A percentile compares a stretch with the other conserved stretches of the same genome.
phyloP scores from a whole-genome alignment of 192 early-diverging fungal species.

The Gigaspora rosea region DNA sequence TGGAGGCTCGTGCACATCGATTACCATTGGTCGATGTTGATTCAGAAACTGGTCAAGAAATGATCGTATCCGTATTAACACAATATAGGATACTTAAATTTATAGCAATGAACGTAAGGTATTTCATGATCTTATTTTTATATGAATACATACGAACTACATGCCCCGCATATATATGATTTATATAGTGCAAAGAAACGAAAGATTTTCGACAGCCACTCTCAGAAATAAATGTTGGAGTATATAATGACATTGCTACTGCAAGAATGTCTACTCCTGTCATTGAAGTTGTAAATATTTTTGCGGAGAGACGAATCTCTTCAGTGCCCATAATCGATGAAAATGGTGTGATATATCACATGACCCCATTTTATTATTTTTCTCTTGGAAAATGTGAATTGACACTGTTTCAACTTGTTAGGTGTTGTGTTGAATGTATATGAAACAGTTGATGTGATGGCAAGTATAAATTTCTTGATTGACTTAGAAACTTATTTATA shows the following conservation, averaged over 20 bases:
- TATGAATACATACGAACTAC: too few species aligned
- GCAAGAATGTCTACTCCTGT: slow-evolving; percentile 79
- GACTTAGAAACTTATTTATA: neutral
- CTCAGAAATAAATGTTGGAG: slow-evolving; percentile 83
- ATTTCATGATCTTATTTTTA: neutral
- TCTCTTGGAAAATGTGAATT: neutral
- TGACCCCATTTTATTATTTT: neutral
- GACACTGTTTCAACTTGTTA: slow-evolving; percentile 28
- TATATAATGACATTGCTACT: slow-evolving; percentile 79
- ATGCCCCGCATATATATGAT: too few species aligned
- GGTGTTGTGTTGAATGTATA: slow-evolving; percentile 90
- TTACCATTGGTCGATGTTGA: slow-evolving; percentile 88
- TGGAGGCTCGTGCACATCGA: slow-evolving; percentile 83
- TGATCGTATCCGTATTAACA: slow-evolving; percentile 90
- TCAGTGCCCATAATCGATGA: slow-evolving; percentile 94
- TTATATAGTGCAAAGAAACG: slow-evolving; percentile 56
- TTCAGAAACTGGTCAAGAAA: slow-evolving; percentile 70
- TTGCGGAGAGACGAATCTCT: slow-evolving; percentile 88
- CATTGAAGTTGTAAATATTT: slow-evolving; percentile 88
- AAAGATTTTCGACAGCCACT: slow-evolving; percentile 66
- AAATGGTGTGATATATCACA: slow-evolving; percentile 47
- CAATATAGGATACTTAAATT: slow-evolving; percentile 86
- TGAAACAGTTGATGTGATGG: slow-evolving; percentile 95
- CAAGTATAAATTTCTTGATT: slow-evolving; percentile 42
- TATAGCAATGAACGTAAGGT: slow-evolving; percentile 78